Base-by-base conservation (phyloP, 225 moss, liverwort and hornwort species). In the Physcomitrellopsis africana region DNA sequence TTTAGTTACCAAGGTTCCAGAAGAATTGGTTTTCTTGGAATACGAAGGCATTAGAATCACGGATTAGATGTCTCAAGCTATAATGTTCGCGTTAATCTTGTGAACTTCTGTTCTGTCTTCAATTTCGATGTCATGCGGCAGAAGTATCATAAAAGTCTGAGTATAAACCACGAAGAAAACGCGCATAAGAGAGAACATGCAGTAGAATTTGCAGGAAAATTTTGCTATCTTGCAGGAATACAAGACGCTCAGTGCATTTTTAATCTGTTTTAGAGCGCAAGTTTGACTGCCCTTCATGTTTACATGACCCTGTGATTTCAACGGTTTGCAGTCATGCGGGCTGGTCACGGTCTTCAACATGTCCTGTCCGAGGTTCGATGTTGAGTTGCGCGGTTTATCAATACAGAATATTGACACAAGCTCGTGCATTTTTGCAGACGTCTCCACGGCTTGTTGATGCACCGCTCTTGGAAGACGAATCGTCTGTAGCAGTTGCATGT, bases 371-470 rank as follows among this genome's bases (percentile, higher is more conserved):
- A 41, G 11, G 20, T 0, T 73, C 2, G 57, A 66, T 15, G 44
- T 54, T 57, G 43, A 74, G 42, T 65, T 69, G 22, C n/a, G 49
- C n/a, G 22, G 56, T 37, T 69, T 27, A 59, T 70, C n/a, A 60
- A 48, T 20, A 51, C 16, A 15, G 6, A 52, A 1, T 60, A 47
- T 52, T 79, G 27, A 83, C 51, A n/a, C 0, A 7, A 20, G 48
- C 11, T 60, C 18, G 73, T 77, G 74, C 29, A 63, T 72, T 74
- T 20, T 32, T 80, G 80, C 93, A 97, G 97, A 88, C 87, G 89
- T 41, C 91, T 56, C 97, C 97, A 41, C 87, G 89, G 66, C 79
- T 99, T 47, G 76, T 99, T 44, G 97, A 99, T 65, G 82, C 93
- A 65, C 86, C 93, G 45, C 83, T 91, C 54, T 65, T 99, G 82